phyloP scores from a whole-genome alignment of 2,329 filamentous ascomycete species.

The Verticillium klebahnii region DNA sequence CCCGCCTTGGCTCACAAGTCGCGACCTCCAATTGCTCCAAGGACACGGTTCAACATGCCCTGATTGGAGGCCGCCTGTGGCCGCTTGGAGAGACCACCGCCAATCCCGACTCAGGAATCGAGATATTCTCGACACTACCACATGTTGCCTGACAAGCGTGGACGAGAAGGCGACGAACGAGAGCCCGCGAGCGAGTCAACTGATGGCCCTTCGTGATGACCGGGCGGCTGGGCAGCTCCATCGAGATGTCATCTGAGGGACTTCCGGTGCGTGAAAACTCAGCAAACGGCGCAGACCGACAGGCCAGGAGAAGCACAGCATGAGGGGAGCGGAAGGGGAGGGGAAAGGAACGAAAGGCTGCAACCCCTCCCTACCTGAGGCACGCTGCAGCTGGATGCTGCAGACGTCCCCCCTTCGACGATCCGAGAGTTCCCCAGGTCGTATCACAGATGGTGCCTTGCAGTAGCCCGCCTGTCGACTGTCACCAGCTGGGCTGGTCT shows the following conservation, averaged over 20 bases:
- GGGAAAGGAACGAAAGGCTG: neutral
- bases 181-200: neutral
- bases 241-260: slow-evolving; percentile 8
- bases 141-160: neutral
- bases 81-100: slow-evolving; percentile 4
- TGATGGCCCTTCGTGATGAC: neutral
- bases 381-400: neutral
- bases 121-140: neutral
- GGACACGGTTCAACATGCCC: slow-evolving; percentile 9
- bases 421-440: neutral
- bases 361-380: neutral
- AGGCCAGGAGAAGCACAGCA: neutral
- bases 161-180: neutral
- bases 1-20: slow-evolving; percentile 2
- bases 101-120: slow-evolving; percentile 2
- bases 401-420: neutral
- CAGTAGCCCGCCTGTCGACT: slow-evolving; percentile 2
- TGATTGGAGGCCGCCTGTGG: slow-evolving; percentile 13
- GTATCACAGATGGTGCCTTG: slow-evolving; percentile 3
- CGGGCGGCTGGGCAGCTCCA: neutral
- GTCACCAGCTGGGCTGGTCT: neutral
- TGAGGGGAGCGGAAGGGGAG: neutral
- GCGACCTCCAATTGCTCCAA: slow-evolving; percentile 7
- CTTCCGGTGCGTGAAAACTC: slow-evolving; percentile 2
- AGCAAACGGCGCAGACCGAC: neutral